Evolutionary conservation across 495 filamentous ascomycete species (phyloP), one percentile per base, ranked within the genome.

Genomic region (Chlorociboria aeruginascens): DNA sequence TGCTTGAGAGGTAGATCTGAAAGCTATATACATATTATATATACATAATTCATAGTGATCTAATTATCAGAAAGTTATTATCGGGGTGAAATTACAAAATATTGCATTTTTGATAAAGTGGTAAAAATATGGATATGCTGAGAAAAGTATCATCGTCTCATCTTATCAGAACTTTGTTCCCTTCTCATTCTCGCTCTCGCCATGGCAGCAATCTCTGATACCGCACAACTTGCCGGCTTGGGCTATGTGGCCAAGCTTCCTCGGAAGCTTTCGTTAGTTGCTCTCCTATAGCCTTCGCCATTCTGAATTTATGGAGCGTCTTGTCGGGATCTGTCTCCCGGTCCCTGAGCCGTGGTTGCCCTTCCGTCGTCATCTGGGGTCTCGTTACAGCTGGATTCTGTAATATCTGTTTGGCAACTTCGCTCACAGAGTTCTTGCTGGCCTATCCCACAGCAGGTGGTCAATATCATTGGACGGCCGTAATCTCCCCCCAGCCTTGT

Each of bases 201-300:
- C 33, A 13, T 6, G 37, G n/a, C 37, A 8, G 7, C 7, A 6
- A 13, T 40, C 25, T 30, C 32, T 2, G 75, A 74, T 47, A 70
- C 70, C 16, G 66, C 66, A 9, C 72, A 76, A 36, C 61, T 81
- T 50, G 73, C 69, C 13, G 65, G 71, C 31, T 63, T 81, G 49
- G 80, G 79, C 43, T 73, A 81, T 50, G 76, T 72, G 60, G 69
- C 73, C 32, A 77, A 81, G 46, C 57, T 85, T 34, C 69, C 73
- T 41, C 70, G 80, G 11, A 78, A 83, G 45, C 77, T 78, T 56
- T 71, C 67, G 13, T 61, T 63, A 36, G 56, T 76, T n/a, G 68
- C 74, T 12, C 76, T 78, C 71, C 62, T 79, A 64, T 79, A 30
- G 76, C 73, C 0, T 80, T 79, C 53, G 73, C 74, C 28, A 78